Evolutionary conservation across 345 rosid genomes (phyloP).

Genomic region (Capsella bursapastoris): DNA sequence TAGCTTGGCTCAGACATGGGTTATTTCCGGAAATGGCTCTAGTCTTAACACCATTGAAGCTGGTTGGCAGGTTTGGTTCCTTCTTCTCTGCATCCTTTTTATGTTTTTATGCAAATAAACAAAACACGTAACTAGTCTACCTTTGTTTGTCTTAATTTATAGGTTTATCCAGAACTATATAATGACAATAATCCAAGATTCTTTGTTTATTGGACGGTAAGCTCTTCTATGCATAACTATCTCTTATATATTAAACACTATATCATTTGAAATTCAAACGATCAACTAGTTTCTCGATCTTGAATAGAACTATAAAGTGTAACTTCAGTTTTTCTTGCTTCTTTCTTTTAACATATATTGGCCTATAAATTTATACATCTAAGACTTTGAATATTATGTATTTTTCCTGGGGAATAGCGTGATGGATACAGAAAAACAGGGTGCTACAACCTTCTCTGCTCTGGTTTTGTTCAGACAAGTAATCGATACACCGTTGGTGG

Average conservation of each 20-base stretch:
- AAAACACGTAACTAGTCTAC: not conserved
- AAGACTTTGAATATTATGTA: not conserved
- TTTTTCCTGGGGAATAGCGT: conserved; percentile 41
- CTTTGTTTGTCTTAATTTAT: conserved; percentile 18
- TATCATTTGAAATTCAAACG: conserved; percentile 2
- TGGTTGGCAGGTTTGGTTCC: conserved; percentile 65
- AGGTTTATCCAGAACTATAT: conserved; percentile 70
- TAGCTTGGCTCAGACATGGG: conserved; percentile 72
- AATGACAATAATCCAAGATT: conserved; percentile 67
- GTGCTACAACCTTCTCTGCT: conserved; percentile 69
- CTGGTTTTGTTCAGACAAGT: conserved; percentile 72
- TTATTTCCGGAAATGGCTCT: conserved; percentile 57
- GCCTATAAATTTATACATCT: not conserved
- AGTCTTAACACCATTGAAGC: conserved; percentile 72
- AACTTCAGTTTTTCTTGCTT: not conserved
- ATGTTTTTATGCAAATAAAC: not conserved
- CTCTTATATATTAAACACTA: not conserved
- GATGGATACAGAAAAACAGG: conserved; percentile 71
- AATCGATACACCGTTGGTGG: conserved; percentile 65
- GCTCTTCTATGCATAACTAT: conserved; percentile 15
- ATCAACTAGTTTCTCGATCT: not conserved
- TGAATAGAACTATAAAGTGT: not conserved
- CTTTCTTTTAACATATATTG: no score
- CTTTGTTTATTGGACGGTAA: conserved; percentile 78
- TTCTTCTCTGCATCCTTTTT: conserved; percentile 13